Conservation (phyloP, 441 rosid genomes). For the Syzygium malaccense region DNA sequence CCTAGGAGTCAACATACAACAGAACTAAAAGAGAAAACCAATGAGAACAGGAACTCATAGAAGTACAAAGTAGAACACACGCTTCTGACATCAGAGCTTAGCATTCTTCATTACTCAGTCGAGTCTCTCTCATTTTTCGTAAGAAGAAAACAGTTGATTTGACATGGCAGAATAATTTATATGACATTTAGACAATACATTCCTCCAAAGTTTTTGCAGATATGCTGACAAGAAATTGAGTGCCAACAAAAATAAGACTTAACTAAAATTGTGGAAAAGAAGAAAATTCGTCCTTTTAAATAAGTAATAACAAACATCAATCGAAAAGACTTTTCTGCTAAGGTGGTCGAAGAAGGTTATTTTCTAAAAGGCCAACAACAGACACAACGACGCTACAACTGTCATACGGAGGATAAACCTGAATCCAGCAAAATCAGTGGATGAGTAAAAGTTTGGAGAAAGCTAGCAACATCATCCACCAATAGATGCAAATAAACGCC, state of each 20-base stretch:
- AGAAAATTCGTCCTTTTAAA: neutral
- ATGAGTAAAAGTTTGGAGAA: constrained; percentile 45
- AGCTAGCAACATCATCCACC: constrained; percentile 52
- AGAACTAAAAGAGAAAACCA: neutral
- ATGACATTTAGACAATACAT: neutral
- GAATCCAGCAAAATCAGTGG: constrained; percentile 60
- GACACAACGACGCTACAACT: neutral
- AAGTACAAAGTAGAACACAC: neutral
- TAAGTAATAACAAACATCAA: neutral
- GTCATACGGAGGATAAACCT: constrained; percentile 30
- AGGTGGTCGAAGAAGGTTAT: neutral
- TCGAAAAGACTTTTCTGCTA: neutral
- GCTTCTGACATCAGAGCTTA: neutral
- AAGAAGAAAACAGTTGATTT: neutral
- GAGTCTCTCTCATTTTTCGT: neutral
- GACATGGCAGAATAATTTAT: neutral
- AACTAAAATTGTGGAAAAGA: neutral
- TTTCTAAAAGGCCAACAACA: neutral
- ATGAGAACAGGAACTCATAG: neutral
- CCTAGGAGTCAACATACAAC: neutral
- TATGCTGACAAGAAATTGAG: neutral
- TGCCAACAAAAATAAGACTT: neutral
- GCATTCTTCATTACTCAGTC: neutral
- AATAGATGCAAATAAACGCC: constrained; percentile 72
- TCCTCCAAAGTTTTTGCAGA: neutral